Conservation (phyloP, 495 filamentous ascomycete species). For the Rostrohypoxylon terebratum region DNA sequence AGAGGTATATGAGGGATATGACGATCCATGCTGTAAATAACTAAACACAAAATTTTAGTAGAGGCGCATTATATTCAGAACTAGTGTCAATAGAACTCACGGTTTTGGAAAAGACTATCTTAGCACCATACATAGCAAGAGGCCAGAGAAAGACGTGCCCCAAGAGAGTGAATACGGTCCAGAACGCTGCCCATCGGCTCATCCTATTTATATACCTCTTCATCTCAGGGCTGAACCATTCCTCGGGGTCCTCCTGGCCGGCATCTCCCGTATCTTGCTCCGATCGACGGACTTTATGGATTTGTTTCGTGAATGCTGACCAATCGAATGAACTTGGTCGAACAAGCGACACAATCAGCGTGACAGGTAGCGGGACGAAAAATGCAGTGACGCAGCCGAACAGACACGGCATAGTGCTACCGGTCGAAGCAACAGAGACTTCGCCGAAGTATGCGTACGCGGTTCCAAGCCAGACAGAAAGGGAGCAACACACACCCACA, state of each 20-base stretch:
- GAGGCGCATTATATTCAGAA: neutral
- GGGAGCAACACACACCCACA: conserved; percentile 3
- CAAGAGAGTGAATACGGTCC: conserved; percentile 4
- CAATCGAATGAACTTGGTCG: conserved; percentile 12
- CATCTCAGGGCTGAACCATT: conserved; percentile 9
- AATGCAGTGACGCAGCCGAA: conserved; percentile 11
- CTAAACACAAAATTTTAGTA: neutral
- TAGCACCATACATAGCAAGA: conserved; percentile 11
- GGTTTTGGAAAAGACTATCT: conserved; percentile 14
- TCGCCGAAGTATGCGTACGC: conserved; percentile 10
- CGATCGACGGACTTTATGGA: conserved; percentile 6
- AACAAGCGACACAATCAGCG: conserved; percentile 1
- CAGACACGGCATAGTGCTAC: conserved; percentile 11
- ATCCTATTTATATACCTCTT: conserved; percentile 7
- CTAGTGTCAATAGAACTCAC: neutral
- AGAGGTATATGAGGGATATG: conserved; percentile 9
- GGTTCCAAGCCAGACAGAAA: conserved; percentile 14
- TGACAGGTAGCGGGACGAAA: conserved; percentile 3
- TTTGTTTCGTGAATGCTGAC: conserved; percentile 3
- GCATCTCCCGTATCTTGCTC: neutral
- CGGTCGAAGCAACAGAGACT: conserved; percentile 2
- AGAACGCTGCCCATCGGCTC: conserved; percentile 13
- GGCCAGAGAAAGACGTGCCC: conserved; percentile 12
- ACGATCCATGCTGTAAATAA: conserved; percentile 20
- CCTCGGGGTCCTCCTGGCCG: neutral